Evolutionary conservation across 495 filamentous ascomycete species (phyloP).

Genomic region (Podospora appendiculata): DNA sequence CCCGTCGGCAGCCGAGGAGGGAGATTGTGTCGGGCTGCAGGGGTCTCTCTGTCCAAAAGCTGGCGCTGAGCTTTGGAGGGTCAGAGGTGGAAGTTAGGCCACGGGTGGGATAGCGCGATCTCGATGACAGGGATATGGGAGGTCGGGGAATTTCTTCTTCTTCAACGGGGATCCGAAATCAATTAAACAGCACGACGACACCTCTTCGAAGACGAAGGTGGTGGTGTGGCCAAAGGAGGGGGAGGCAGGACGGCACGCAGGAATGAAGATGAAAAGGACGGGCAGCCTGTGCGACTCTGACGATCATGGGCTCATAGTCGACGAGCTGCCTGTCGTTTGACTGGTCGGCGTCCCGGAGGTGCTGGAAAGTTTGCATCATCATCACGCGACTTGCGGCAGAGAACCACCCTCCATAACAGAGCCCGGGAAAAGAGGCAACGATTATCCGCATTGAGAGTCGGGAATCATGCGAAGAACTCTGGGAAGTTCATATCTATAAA

Average conservation of each 20-base stretch:
- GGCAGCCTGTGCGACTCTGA: constrained; percentile 19
- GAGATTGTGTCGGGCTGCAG: too few relatives aligned
- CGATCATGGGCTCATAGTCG: constrained; percentile 20
- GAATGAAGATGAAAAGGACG: neutral
- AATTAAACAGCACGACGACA: neutral
- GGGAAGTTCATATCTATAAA: too few relatives aligned
- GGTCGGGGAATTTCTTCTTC: neutral
- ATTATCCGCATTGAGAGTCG: neutral
- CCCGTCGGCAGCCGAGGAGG: neutral
- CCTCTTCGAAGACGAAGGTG: neutral
- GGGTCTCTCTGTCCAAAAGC: too few relatives aligned
- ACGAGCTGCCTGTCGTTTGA: constrained; percentile 6
- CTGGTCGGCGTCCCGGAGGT: constrained; percentile 4
- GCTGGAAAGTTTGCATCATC: constrained; percentile 12
- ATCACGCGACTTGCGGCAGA: constrained; percentile 7
- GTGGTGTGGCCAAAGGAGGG: constrained; percentile 2
- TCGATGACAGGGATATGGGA: neutral
- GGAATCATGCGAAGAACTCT: too few relatives aligned
- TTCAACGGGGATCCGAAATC: neutral
- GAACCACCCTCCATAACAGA: constrained; percentile 5
- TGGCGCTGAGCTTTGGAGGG: too few relatives aligned
- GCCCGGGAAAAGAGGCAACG: neutral
- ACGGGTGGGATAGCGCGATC: neutral
- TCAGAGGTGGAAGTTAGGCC: too few relatives aligned
- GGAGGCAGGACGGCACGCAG: neutral